phyloP scores from a whole-genome alignment of 1,284 basidiomycete genomes.

The Ceratobasidium sp. region DNA sequence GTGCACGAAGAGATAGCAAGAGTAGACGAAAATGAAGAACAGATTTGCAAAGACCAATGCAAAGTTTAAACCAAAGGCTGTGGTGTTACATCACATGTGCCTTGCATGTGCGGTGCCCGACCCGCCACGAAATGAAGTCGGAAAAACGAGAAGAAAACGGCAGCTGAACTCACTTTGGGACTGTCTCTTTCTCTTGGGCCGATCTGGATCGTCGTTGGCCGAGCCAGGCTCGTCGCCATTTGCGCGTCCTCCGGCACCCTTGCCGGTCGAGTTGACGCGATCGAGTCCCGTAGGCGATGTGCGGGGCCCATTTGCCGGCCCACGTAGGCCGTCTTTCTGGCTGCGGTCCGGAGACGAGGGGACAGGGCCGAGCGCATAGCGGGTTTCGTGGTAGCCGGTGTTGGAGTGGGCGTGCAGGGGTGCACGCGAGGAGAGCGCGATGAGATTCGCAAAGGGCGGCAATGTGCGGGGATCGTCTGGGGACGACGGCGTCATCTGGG shows the following conservation, averaged over 20 bases:
- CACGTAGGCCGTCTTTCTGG: constrained; percentile 7
- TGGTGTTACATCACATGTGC: constrained; percentile 20
- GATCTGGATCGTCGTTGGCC: constrained; percentile 48
- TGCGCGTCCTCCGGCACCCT: constrained; percentile 5
- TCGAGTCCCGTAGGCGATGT: constrained; percentile 23
- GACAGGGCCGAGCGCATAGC: constrained; percentile 21
- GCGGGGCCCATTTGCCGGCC: constrained; percentile 5
- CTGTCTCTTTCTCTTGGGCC: constrained; percentile 52
- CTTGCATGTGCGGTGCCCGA: constrained; percentile 1
- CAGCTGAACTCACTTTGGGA: constrained; percentile 50
- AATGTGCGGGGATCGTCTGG: constrained; percentile 34
- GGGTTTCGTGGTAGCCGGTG: constrained; percentile 18
- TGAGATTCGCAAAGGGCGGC: constrained; percentile 36
- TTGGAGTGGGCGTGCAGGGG: constrained; percentile 35
- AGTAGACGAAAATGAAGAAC: neutral
- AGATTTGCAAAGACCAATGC: constrained; percentile 20
- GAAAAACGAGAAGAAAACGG: constrained; percentile 40
- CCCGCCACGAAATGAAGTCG: constrained; percentile 47
- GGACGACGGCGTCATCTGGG: constrained; percentile 33
- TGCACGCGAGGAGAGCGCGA: constrained; percentile 34
- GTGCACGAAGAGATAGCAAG: neutral
- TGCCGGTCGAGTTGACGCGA: constrained; percentile 28
- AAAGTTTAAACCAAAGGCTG: constrained; percentile 41
- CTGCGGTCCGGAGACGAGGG: constrained; percentile 34
- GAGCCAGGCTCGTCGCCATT: constrained; percentile 26